Percentiles rank a stretch among this genome's conserved stretches.
Conservation (phyloP, 805 yeast species). For the Metschnikowia santaceciliae region DNA sequence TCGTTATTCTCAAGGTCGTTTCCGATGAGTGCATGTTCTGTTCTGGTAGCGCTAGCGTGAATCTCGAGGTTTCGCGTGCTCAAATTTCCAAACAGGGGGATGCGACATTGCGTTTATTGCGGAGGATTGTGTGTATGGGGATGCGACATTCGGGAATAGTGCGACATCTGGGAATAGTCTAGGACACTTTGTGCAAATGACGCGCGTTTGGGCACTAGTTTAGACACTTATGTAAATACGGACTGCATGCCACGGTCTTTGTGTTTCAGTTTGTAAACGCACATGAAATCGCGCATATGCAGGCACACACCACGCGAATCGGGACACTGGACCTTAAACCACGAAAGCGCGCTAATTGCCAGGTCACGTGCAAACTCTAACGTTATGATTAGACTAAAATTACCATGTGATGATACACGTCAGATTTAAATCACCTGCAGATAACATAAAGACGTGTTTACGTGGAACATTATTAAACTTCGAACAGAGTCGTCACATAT, state of each 20-base stretch:
- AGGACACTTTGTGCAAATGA: not conserved
- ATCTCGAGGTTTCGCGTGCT: not conserved
- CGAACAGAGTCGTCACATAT: no score
- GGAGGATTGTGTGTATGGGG: no score
- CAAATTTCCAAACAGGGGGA: not conserved
- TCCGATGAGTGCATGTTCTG: not conserved
- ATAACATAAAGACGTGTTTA: no score
- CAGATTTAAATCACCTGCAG: no score
- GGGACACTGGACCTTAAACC: not conserved
- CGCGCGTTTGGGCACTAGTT: not conserved
- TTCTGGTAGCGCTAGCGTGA: not conserved
- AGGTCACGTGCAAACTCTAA: not conserved
- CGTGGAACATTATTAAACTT: no score
- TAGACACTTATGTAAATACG: not conserved
- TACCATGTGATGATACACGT: no score
- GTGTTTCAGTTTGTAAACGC: not conserved
- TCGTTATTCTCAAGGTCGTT: not conserved
- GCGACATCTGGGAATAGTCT: not conserved
- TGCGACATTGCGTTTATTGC: not conserved
- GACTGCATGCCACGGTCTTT: not conserved
- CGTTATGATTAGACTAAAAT: no score
- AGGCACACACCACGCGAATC: not conserved
- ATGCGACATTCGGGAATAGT: not conserved
- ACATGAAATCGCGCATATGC: not conserved
- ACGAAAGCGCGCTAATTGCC: no score